Conservation (phyloP, 1,284 basidiomycete genomes). For the Ceratobasidium sp. region DNA sequence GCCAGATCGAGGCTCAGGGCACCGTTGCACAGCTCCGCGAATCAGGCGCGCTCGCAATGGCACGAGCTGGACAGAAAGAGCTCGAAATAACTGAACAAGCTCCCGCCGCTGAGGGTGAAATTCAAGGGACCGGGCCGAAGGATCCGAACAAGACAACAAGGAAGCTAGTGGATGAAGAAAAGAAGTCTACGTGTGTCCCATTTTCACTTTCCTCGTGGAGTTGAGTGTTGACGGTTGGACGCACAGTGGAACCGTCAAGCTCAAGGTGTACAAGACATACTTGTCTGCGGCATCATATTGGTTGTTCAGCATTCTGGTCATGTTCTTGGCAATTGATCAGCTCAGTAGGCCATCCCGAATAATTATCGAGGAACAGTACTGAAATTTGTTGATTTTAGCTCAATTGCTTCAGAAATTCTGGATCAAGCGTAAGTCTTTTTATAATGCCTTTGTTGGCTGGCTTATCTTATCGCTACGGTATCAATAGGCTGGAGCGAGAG, state of each 20-base stretch:
- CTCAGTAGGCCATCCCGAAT: not conserved
- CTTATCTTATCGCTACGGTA: no score
- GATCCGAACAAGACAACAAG: conserved; percentile 5
- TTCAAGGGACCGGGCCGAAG: not conserved
- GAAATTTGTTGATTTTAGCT: not conserved
- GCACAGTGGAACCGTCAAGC: conserved; percentile 18
- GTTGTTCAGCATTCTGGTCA: conserved; percentile 21
- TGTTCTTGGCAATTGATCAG: not conserved
- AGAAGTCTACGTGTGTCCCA: conserved; percentile 38
- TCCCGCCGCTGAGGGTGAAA: not conserved
- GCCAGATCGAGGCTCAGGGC: conserved; percentile 34
- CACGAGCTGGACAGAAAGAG: not conserved
- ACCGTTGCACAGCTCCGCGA: conserved; percentile 22
- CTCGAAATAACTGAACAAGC: conserved; percentile 23
- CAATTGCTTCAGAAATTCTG: conserved; percentile 44
- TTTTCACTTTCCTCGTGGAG: no score
- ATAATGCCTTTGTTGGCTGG: no score
- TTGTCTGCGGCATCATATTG: conserved; percentile 47
- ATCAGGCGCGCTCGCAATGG: not conserved
- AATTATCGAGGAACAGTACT: not conserved
- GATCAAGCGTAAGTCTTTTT: conserved; percentile 26
- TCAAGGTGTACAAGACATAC: conserved; percentile 40
- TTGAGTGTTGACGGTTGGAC: not conserved
- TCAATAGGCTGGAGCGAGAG: conserved; percentile 42
- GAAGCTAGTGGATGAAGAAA: conserved; percentile 46